Evolutionary conservation across 1,139 yeast genomes (phyloP), one percentile per base, ranked within the genome.

Genomic region (Candida tropicalis): DNA sequence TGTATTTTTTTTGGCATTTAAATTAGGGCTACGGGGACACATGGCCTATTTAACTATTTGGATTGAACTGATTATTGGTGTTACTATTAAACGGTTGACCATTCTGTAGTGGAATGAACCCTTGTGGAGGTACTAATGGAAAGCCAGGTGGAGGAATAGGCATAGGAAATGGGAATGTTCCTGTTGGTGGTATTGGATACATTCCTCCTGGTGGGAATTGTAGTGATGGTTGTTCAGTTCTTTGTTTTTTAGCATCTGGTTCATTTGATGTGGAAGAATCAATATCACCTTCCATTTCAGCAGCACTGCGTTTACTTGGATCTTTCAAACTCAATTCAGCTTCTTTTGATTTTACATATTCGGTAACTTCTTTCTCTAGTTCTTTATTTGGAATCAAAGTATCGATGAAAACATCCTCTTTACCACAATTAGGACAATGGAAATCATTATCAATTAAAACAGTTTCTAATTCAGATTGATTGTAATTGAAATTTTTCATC

Each of bases 401-500:
- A 63, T 93, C 98, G 40, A 93, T 72, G 51, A 82, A 81, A 1
- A 88, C 75, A 50, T 89, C 97, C 24, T 80, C 82, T 13, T 76
- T 75, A 7, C 77, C 80, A 68, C 99, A 93, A 50, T 82, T 84
- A 8, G 98, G 98, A 65, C 99, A 93, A 38, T 81, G 82, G 67
- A 93, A 93, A 59, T 93, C 98, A 45, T 82, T 79, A 34, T 88
- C 96, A 45, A 93, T 75, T 34, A 93, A 66, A 3, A 77, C 65
- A 54, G 83, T 85, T 58, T 93, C 98, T 49, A 93, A 54, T 28
- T 63, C 68, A 2, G 60, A 52, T 50, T 70, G 73, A 46, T 71
- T 62, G 50, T 73, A 73, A 50, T 68, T 63, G 53, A 58, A 65
- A 45, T 73, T 73, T 27, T 58, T 58, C 53, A 71, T 45, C 45